Evolutionary conservation across 1,139 yeast species (phyloP).

Genomic region (Suzukiozyma palmioleophila): DNA sequence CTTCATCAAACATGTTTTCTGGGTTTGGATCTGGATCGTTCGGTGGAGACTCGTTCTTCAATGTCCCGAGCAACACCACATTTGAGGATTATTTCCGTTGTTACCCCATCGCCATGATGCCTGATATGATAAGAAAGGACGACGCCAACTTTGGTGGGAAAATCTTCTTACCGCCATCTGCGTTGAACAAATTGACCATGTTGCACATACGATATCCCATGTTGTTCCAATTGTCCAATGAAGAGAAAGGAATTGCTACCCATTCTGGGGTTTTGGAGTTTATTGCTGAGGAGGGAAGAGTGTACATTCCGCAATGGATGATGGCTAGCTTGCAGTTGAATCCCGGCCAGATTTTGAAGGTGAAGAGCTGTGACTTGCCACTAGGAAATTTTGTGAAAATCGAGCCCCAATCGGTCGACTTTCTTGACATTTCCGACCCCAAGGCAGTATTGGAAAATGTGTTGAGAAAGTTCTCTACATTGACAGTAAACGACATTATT

Average conservation of each 20-base stretch:
- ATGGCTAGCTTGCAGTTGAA: slow-evolving; percentile 67
- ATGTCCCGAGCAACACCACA: slow-evolving; percentile 22
- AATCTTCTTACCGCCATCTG: slow-evolving; percentile 90
- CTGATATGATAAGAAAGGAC: slow-evolving; percentile 70
- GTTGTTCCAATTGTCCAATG: slow-evolving; percentile 79
- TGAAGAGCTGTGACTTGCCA: slow-evolving; percentile 75
- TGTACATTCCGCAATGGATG: slow-evolving; percentile 96
- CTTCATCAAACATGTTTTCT: slow-evolving; percentile 31
- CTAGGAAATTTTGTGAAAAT: slow-evolving; percentile 86
- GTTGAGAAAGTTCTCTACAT: slow-evolving; percentile 80
- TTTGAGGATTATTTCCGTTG: slow-evolving; percentile 86
- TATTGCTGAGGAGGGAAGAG: slow-evolving; percentile 96
- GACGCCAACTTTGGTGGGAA: slow-evolving; percentile 96
- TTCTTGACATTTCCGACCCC: slow-evolving; percentile 90
- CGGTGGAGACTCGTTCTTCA: slow-evolving; percentile 31
- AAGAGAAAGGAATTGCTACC: slow-evolving; percentile 52
- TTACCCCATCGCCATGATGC: slow-evolving; percentile 90
- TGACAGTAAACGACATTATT: slow-evolving; percentile 80
- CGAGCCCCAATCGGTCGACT: slow-evolving; percentile 93
- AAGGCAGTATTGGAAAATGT: slow-evolving; percentile 95
- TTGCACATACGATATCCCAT: slow-evolving; percentile 88
- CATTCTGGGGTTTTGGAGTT: slow-evolving; percentile 96
- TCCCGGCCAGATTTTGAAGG: slow-evolving; percentile 77
- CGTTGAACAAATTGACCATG: slow-evolving; percentile 83
- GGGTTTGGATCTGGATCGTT: slow-evolving; percentile 41